Percentiles rank a stretch among this genome's conserved stretches.
These are phyloP conservation scores for Hanseniaspora occidentalis DNA, from an alignment of 805 yeast species.

Conservation along the genomic window DNA sequence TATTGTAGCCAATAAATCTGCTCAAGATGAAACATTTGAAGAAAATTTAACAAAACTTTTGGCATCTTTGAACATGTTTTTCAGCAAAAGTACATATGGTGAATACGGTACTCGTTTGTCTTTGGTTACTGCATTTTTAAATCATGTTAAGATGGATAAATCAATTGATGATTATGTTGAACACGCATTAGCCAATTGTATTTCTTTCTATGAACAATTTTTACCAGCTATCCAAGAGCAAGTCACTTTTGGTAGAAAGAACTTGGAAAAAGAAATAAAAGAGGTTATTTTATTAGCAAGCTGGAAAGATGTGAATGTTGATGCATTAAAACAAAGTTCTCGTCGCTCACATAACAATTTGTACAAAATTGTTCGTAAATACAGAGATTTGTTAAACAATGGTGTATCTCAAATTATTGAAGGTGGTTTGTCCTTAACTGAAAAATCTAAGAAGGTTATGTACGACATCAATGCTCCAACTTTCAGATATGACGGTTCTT, in stretches of 20 bases:
- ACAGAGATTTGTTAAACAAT: slow-evolving; percentile 46
- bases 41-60: slow-evolving; percentile 20
- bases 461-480: slow-evolving; percentile 7
- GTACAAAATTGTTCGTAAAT: slow-evolving; percentile 74
- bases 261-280: slow-evolving; percentile 62
- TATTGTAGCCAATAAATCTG: slow-evolving; percentile 34
- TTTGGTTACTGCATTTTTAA: slow-evolving; percentile 48
- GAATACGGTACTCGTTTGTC: slow-evolving; percentile 50
- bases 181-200: slow-evolving; percentile 25
- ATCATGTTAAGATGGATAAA: slow-evolving; percentile 29
- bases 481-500: slow-evolving; percentile 5
- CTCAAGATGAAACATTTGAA: slow-evolving; percentile 9
- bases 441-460: slow-evolving; percentile 1
- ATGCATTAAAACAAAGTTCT: slow-evolving; percentile 89
- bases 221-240: slow-evolving; percentile 32
- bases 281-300: slow-evolving; percentile 85
- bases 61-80: slow-evolving; percentile 57
- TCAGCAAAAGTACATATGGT: slow-evolving; percentile 68
- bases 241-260: slow-evolving; percentile 34
- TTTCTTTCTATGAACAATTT: slow-evolving; percentile 60
- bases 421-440: slow-evolving; percentile 32
- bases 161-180: slow-evolving; percentile 30
- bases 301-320: slow-evolving; percentile 94
- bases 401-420: slow-evolving; percentile 47
- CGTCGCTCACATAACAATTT: slow-evolving; percentile 74